These are phyloP conservation scores for Mercurialis annua DNA, from an alignment of 345 rosid genomes.

Conservation along the genomic window DNA sequence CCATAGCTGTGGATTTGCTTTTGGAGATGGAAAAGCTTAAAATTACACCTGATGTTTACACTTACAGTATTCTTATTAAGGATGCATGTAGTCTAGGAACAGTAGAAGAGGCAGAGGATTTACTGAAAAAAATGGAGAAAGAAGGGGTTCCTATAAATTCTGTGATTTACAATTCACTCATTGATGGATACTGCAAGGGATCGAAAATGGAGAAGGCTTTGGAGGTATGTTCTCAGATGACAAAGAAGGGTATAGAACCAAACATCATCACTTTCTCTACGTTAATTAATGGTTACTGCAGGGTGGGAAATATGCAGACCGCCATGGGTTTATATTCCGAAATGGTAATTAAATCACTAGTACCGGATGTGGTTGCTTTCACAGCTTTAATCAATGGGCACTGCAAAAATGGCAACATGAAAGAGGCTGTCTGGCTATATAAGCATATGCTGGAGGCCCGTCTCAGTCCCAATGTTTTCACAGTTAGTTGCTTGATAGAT, in stretches of 20 bases:
- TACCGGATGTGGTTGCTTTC: conserved; percentile 59
- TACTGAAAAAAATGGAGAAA: conserved; percentile 48
- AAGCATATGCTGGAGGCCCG: conserved; percentile 53
- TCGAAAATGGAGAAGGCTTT: conserved; percentile 52
- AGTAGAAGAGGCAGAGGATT: conserved; percentile 39
- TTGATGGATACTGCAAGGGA: conserved; percentile 56
- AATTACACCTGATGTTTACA: conserved; percentile 51
- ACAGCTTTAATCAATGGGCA: conserved; percentile 62
- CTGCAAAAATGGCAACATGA: conserved; percentile 51
- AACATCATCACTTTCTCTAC: conserved; percentile 52
- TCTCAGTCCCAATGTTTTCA: conserved; percentile 50
- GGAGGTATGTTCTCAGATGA: conserved; percentile 58
- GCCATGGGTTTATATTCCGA: conserved; percentile 55
- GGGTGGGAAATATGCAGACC: conserved; percentile 47
- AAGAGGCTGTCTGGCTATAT: conserved; percentile 47
- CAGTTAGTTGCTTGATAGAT: conserved; percentile 53
- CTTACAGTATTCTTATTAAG: conserved; percentile 55
- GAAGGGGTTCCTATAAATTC: conserved; percentile 46
- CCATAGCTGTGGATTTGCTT: conserved; percentile 41
- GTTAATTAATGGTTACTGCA: conserved; percentile 63
- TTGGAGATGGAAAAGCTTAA: conserved; percentile 46
- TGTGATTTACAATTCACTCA: conserved; percentile 52
- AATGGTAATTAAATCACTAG: conserved; percentile 56
- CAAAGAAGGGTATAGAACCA: conserved; percentile 43
- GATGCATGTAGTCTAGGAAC: conserved; percentile 37